Conservation (phyloP, 768 basidiomycete species). For the Mycena haematopus region DNA sequence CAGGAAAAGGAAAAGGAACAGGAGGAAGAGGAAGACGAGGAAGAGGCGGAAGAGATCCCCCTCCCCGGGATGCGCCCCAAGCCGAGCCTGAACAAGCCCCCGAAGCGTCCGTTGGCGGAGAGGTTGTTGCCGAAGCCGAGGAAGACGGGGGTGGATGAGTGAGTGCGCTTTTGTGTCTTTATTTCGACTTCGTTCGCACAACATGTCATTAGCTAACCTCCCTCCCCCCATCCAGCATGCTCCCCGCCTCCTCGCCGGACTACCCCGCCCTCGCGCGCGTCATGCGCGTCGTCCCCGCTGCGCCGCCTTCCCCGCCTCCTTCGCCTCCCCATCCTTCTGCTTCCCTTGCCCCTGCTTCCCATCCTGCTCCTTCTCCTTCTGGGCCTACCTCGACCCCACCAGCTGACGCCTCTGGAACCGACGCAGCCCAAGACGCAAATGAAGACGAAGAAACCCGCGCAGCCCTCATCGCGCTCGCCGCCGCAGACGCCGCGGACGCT, state of each 20-base stretch:
- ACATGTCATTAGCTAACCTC: no score
- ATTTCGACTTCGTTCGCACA: no score
- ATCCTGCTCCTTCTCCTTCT: no score
- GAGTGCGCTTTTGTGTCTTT: no score
- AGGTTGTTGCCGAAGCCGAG: constrained; percentile 65
- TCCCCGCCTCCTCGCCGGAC: constrained; percentile 57
- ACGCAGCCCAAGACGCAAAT: neutral
- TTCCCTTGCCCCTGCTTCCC: no score
- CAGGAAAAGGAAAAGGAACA: constrained; percentile 32
- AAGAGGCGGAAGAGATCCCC: constrained; percentile 32
- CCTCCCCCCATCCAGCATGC: no score
- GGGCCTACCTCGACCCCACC: no score
- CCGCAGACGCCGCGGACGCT: constrained; percentile 18
- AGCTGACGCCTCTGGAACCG: neutral
- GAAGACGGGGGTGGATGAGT: constrained; percentile 78
- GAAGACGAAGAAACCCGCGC: constrained; percentile 11
- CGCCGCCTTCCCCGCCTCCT: neutral
- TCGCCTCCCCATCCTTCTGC: neutral
- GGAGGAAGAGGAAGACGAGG: constrained; percentile 36
- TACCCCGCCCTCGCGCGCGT: constrained; percentile 64
- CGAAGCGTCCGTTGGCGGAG: constrained; percentile 61
- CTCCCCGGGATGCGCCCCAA: constrained; percentile 25
- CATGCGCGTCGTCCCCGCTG: constrained; percentile 62
- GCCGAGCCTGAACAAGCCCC: constrained; percentile 42
- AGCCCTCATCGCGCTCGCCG: constrained; percentile 17